A percentile compares a stretch with the other conserved stretches of the same genome.
Evolutionary conservation across 331 rosid species (phyloP).

Genomic region (Prunus yedoensis): DNA sequence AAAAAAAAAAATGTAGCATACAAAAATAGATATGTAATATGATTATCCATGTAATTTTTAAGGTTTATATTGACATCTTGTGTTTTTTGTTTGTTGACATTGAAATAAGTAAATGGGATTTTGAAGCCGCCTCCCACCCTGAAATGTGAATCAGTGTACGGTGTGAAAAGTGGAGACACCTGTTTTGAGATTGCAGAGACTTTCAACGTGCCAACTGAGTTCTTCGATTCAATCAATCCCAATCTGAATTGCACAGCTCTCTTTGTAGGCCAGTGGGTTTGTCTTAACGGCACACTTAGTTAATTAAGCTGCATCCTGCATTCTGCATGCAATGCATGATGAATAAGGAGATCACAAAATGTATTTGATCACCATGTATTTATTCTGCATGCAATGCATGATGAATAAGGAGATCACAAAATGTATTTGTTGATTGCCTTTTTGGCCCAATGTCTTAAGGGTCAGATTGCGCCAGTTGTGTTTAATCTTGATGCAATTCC

Average conservation of each 20-base stretch:
- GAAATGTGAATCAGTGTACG: slow-evolving; percentile 20
- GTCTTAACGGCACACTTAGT: slow-evolving; percentile 21
- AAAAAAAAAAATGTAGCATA: too few species aligned
- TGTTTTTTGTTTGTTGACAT: not conserved
- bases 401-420: too few species aligned
- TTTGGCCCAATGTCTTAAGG: not conserved
- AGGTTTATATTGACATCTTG: not conserved
- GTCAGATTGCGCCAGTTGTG: not conserved
- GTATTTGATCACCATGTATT: not conserved
- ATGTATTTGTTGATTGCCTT: not conserved
- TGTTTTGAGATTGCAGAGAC: slow-evolving; percentile 19
- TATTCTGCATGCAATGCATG: not conserved
- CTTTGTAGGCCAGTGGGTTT: slow-evolving; percentile 44
- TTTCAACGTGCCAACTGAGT: slow-evolving; percentile 6
- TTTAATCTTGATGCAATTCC: not conserved
- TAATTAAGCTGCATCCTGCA: not conserved
- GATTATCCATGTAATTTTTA: not conserved
- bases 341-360: not conserved
- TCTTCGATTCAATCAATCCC: slow-evolving; percentile 34
- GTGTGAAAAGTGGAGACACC: slow-evolving; percentile 33
- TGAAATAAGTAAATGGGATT: not conserved
- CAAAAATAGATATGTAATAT: too few species aligned
- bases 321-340: not conserved
- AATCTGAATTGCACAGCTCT: slow-evolving; percentile 35
- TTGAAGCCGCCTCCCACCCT: slow-evolving; percentile 5